Evolutionary conservation across 2,329 filamentous ascomycete genomes (phyloP).

Genomic region (Cladosporium sp.): DNA sequence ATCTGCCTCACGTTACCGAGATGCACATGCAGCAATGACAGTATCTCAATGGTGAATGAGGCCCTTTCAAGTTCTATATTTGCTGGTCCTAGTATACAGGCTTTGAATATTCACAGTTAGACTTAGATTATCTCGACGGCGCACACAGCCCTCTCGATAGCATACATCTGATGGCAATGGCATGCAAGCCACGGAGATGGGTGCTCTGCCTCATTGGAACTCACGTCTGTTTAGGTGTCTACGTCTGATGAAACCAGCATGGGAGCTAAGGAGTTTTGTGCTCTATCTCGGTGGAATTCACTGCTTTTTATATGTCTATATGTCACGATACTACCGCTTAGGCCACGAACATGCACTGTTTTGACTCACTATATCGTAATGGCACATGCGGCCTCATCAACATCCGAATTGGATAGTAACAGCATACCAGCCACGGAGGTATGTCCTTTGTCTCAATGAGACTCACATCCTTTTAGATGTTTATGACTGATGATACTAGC

Average conservation of each 20-base stretch:
- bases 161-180: neutral
- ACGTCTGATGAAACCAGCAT: neutral
- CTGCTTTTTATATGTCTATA: too few species aligned
- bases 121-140: neutral
- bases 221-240: neutral
- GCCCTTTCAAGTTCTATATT: neutral
- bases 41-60: neutral
- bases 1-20: neutral
- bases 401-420: neutral
- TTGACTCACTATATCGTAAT: too few species aligned
- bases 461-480: neutral
- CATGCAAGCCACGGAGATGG: neutral
- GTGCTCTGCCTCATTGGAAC: neutral
- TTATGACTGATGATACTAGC: neutral
- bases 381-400: too few species aligned
- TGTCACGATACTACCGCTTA: neutral
- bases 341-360: neutral
- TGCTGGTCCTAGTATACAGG: neutral
- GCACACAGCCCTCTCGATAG: neutral
- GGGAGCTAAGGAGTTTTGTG: too few species aligned
- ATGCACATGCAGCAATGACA: neutral
- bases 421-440: neutral
- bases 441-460: neutral
- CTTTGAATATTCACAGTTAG: too few species aligned
- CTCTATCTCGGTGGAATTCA: too few species aligned